phyloP scores from a whole-genome alignment of 1,284 basidiomycete species.

The Cronartium quercuum region DNA sequence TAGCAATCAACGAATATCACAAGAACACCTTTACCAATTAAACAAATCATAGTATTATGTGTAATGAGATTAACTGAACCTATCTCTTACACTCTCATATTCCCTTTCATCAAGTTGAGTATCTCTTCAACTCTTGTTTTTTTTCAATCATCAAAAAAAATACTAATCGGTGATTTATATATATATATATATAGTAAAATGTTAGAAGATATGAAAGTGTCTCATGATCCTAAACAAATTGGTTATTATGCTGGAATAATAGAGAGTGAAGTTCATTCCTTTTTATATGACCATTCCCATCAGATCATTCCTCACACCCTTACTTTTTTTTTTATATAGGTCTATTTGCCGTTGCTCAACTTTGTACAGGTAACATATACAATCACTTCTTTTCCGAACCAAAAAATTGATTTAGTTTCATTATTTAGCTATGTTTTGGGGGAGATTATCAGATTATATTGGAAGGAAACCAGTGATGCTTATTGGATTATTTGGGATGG shows the following conservation, averaged over 20 bases:
- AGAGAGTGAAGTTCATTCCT: conserved; percentile 15
- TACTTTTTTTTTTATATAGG: conserved; percentile 1
- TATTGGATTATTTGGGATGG: conserved; percentile 40
- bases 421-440: conserved; percentile 42
- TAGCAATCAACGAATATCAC: no score
- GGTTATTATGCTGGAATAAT: conserved; percentile 38
- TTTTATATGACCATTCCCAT: neutral
- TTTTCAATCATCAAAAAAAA: neutral
- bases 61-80: conserved; percentile 36
- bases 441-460: conserved; percentile 40
- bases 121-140: neutral
- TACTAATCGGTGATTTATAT: neutral
- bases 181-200: conserved; percentile 10
- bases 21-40: conserved; percentile 23
- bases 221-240: conserved; percentile 15
- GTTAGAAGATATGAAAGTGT: conserved; percentile 34
- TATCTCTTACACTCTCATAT: conserved; percentile 36
- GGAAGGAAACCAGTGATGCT: conserved; percentile 42
- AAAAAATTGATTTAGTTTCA: neutral
- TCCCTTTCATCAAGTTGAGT: conserved; percentile 39
- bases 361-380: conserved; percentile 16
- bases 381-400: no score
- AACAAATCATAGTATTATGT: conserved; percentile 13
- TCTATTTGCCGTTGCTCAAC: conserved; percentile 34
- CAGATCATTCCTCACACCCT: neutral